Percentiles rank a stretch among this genome's conserved stretches.
These are phyloP conservation scores for Naganishia albida DNA, from an alignment of 1,284 basidiomycete genomes.

Conservation along the genomic window DNA sequence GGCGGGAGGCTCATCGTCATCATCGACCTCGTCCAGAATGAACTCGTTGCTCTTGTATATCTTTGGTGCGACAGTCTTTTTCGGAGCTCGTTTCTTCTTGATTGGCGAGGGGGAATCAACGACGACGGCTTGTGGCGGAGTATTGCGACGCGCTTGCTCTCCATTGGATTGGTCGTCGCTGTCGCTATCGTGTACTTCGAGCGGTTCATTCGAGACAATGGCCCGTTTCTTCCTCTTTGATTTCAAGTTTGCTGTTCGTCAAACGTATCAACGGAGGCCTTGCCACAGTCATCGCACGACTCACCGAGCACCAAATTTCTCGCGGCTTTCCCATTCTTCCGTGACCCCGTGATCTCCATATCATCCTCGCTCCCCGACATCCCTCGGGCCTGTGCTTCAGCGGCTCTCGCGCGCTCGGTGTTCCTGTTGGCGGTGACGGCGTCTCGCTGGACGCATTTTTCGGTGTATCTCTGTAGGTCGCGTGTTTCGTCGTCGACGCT, in stretches of 20 bases:
- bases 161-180: constrained; percentile 7
- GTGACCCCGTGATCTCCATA: constrained; percentile 25
- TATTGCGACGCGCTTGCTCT: no score
- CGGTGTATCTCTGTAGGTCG: constrained; percentile 4
- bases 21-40: constrained; percentile 21
- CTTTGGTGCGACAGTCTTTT: background rate
- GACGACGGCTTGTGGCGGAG: constrained; percentile 4
- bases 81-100: constrained; percentile 22
- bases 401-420: background rate
- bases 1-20: constrained; percentile 13
- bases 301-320: constrained; percentile 3
- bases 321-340: constrained; percentile 16
- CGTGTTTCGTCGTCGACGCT: constrained; percentile 7
- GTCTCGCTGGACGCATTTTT: constrained; percentile 21
- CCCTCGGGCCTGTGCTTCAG: background rate
- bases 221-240: constrained; percentile 13
- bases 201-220: constrained; percentile 9
- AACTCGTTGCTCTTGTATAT: constrained; percentile 14
- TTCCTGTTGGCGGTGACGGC: constrained; percentile 19
- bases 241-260: constrained; percentile 8
- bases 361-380: constrained; percentile 14
- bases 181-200: constrained; percentile 19
- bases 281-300: background rate
- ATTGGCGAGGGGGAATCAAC: constrained; percentile 21
- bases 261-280: background rate